These are phyloP conservation scores for Suillus americanus DNA, from an alignment of 768 basidiomycete species.

Conservation along the genomic window DNA sequence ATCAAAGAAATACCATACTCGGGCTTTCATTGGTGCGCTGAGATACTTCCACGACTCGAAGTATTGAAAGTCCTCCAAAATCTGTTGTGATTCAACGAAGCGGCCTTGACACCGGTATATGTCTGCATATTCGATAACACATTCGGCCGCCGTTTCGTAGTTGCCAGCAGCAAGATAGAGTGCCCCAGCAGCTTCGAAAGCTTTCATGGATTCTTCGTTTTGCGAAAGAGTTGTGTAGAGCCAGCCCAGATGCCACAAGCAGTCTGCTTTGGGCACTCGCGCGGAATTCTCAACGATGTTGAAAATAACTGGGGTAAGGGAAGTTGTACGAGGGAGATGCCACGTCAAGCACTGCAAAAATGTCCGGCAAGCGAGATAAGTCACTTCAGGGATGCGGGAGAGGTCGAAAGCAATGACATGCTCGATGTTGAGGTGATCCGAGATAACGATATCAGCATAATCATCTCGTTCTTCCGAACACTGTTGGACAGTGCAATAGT, in stretches of 20 bases:
- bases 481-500: not conserved
- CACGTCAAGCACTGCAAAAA: not conserved
- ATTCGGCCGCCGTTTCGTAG: not conserved
- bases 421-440: not conserved
- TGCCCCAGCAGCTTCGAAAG: not conserved
- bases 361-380: not conserved
- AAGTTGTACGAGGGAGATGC: not conserved
- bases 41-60: not conserved
- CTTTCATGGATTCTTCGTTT: not conserved
- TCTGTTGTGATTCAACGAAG: not conserved
- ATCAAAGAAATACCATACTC: not conserved
- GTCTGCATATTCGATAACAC: not conserved
- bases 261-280: not conserved
- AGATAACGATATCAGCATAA: not conserved
- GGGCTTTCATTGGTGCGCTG: not conserved
- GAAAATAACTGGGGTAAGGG: not conserved
- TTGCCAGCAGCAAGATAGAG: not conserved
- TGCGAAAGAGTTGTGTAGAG: not conserved
- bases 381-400: not conserved
- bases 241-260: not conserved
- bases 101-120: not conserved
- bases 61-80: not conserved
- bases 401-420: not conserved
- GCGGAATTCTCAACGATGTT: not conserved
- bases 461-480: not conserved